Evolutionary conservation across 129 eudicot species (phyloP), one percentile per base, ranked within the genome.

Genomic region (Lactuca saligna): DNA sequence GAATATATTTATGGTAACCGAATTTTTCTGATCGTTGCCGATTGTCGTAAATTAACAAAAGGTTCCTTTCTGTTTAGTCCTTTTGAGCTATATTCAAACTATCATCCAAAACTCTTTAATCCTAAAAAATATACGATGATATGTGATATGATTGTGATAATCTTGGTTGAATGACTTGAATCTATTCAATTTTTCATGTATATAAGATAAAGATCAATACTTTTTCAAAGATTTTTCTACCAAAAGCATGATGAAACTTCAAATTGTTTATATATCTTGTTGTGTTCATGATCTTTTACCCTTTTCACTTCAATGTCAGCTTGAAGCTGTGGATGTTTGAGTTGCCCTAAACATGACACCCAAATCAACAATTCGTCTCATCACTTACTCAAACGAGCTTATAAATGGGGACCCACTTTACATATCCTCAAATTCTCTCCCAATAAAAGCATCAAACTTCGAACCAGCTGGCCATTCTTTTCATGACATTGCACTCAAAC

Each of bases 401-500:
- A 70, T 85, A 66, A 83, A 87, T 64, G 98, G 97, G 17, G 78
- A 83, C 49, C 76, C 97, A 44, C 46, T 93, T 12, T 80, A 79
- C 70, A 66, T 83, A 44, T 93, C 97, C 16, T 89, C 97, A 15
- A 89, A 93, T 50, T 65, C 86, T 61, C 82, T 69, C 68, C 97
- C 99, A 41, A 50, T 81, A 77, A 89, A 89, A 73, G 95, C 82
- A 9, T 64, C 75, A 39, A 69, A 80, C 25, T 81, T 25, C 12
- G 99, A 93, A 69, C 99, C 99, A n/a, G 99, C 99, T 13, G 99
- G 99, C 11, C 99, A 87, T 82, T 71, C 97, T 17, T 93, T 89
- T 71, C 97, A 93, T 46, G 64, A 84, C 20, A 87, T 83, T 68
- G 99, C 97, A 41, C 95, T 89, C 34, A 83, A 75, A 71, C 87